Base-by-base conservation (phyloP, 768 basidiomycete species). In the Naganishia kalamii region DNA sequence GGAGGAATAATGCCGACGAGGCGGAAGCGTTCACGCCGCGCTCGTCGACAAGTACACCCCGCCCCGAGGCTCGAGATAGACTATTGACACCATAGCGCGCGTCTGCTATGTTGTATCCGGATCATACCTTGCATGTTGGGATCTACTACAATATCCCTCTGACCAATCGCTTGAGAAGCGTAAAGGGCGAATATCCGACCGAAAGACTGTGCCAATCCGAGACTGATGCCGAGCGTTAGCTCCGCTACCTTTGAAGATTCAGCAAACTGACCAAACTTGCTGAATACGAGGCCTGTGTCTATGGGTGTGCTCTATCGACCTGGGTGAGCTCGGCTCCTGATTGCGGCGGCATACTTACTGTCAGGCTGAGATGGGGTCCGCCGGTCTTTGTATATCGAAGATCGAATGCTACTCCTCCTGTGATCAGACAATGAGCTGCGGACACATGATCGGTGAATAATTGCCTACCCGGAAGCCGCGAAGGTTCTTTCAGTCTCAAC, bases 401-500 rank as follows among this genome's bases (percentile, higher is more conserved):
- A n/a, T 37, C 35, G 27, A 57, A 57, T 13, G 33, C 37, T 6
- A 57, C 54, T n/a, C 54, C 54, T 10, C 54, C 54, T 57, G 23
- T n/a, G 12, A 23, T 23, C 12, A 10, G 23, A 19, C 5, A 27
- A 37, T 40, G 40, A 27, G 11, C 11, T 27, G 54, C 19, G 15
- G 21, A 15, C 43, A 44, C 11, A 44, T 15, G 6, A 15, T 10
- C 43, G 35, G 2, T 15, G 19, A 25, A 5, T 23, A 13, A 8
- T 23, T 19, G 40, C 54, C 1, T n/a, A 88, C 92, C 89, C 64
- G 94, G 91, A 8, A 96, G 72, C 30, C 94, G 82, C 70, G 83
- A 82, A 0, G 90, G 86, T 72, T 94, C 90, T 76, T 97, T 96
- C 8, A 86, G 69, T 29, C 90, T 82, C 32, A 97, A 75, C 83